Evolutionary conservation across 768 basidiomycete genomes (phyloP).

Genomic region (Lactarius quietus): DNA sequence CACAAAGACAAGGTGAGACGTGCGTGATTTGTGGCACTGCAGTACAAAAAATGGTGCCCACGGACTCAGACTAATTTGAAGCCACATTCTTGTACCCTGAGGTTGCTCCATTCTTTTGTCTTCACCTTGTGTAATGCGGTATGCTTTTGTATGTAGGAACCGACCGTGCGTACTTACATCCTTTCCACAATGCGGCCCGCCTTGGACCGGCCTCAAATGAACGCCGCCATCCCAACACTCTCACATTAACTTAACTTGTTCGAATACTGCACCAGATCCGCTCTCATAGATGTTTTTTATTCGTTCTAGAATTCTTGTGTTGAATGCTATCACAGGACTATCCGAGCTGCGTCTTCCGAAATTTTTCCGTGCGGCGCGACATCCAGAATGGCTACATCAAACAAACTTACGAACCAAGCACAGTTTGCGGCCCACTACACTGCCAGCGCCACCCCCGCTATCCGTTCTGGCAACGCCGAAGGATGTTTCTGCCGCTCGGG

Average conservation of each 20-base stretch:
- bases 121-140: no score
- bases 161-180: no score
- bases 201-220: no score
- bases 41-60: background rate
- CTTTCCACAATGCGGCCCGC: no score
- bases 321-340: background rate
- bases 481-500: constrained; percentile 20
- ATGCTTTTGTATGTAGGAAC: no score
- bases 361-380: background rate
- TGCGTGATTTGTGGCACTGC: background rate
- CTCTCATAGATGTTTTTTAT: constrained; percentile 4
- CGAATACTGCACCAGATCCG: background rate
- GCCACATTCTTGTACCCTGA: background rate
- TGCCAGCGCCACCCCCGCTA: constrained; percentile 24
- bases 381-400: no score
- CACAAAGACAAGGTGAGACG: background rate
- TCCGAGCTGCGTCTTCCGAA: background rate
- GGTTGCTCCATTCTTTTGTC: no score
- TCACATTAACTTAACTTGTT: background rate
- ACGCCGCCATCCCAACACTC: no score
- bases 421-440: constrained; percentile 3
- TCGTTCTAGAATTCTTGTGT: background rate
- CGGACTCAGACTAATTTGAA: background rate
- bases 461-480: constrained; percentile 16
- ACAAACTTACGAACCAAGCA: constrained; percentile 6